phyloP scores from a whole-genome alignment of 2,329 filamentous ascomycete genomes.

The Rugonectria rugulosa region DNA sequence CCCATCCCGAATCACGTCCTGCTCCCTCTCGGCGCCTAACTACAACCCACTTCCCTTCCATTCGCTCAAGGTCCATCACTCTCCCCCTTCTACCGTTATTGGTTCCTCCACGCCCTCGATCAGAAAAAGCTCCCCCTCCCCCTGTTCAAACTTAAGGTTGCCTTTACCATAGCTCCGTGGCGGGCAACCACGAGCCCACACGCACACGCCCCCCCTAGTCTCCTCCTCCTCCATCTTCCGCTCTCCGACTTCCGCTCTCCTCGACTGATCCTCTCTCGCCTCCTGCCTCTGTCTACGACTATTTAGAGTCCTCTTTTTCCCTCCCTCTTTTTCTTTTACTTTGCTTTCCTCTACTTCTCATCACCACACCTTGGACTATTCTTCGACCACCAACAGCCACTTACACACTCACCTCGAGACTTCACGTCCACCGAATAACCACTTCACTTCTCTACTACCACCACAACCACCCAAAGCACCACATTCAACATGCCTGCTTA shows the following conservation, averaged over 20 bases:
- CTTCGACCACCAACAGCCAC: background rate
- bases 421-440: background rate
- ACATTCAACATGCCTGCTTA: slow-evolving; percentile 51
- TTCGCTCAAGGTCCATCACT: background rate
- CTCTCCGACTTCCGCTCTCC: slow-evolving; percentile 4
- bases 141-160: background rate
- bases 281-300: slow-evolving; percentile 20
- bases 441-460: slow-evolving; percentile 5
- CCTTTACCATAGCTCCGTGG: too few species aligned
- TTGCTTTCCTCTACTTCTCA: background rate
- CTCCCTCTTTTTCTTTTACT: slow-evolving; percentile 5
- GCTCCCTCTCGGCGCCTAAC: too few species aligned
- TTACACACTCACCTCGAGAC: background rate
- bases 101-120: too few species aligned
- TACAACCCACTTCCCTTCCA: too few species aligned
- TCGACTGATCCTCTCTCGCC: slow-evolving; percentile 12
- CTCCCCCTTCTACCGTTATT: too few species aligned
- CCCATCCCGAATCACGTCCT: background rate
- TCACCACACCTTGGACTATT: background rate
- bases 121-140: background rate
- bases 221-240: slow-evolving; percentile 3
- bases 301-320: slow-evolving; percentile 32
- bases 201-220: background rate
- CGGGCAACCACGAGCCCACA: too few species aligned
- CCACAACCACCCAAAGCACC: slow-evolving; percentile 20